Conservation (phyloP, 73 alveolate genomes). For the Paramecium octaurelia region DNA sequence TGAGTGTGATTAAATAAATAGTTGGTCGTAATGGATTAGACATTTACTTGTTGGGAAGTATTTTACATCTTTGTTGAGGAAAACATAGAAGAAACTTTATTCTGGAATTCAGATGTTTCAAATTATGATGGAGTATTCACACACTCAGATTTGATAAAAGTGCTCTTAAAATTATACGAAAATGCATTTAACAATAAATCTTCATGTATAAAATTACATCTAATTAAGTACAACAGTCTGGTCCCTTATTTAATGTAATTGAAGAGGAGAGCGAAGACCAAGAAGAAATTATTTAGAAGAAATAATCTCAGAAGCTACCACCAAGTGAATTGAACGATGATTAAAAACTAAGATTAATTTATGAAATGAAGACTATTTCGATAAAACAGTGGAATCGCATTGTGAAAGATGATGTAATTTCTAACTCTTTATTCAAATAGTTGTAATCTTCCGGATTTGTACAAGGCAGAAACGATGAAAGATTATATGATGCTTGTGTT, state of each 20-base stretch:
- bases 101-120: slow-evolving; percentile 18
- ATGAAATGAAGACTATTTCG: neutral
- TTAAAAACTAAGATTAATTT: neutral
- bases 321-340: neutral
- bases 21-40: neutral
- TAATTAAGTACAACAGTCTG: neutral
- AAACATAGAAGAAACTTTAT: neutral
- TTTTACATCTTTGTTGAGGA: neutral
- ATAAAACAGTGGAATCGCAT: neutral
- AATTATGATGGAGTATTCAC: slow-evolving; percentile 46
- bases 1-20: neutral
- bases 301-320: neutral
- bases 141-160: slow-evolving; percentile 20
- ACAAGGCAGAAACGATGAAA: slow-evolving; percentile 17
- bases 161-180: neutral
- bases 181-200: neutral
- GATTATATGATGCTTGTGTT: slow-evolving; percentile 13
- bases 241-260: neutral
- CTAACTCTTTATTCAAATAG: neutral
- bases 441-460: neutral
- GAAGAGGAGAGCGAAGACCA: neutral
- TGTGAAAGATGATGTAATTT: neutral
- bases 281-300: neutral
- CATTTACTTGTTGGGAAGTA: slow-evolving; percentile 41
- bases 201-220: neutral